Evolutionary conservation across 1,139 yeast species (phyloP), one percentile per base, ranked within the genome.

Genomic region (Hyphopichia fennica): DNA sequence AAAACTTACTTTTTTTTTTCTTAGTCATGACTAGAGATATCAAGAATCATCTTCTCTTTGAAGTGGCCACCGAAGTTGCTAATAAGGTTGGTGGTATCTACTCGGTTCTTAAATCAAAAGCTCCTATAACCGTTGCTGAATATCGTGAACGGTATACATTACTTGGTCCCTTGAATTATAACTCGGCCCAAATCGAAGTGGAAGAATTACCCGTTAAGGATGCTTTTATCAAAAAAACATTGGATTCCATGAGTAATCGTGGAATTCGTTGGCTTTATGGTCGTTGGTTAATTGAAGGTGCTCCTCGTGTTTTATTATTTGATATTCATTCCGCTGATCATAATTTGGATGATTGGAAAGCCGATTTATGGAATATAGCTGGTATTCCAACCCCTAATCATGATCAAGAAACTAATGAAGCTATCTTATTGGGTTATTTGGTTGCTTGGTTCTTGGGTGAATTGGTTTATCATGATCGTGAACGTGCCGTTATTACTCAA

Each of bases 391-490:
- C 95, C 3, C 98, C 99, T 0, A 88, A 83, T 47, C 84, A 84
- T 48, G 99, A 93, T 61, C 67, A 69, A 40, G 99, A 93, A 65
- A 81, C 96, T 27, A 90, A 88, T 61, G 96, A 91, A 48, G 96
- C 98, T 35, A 88, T 93, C 50, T 72, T 93, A 51, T 74, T 93
- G 54, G 99, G 99, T 27, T 93, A 93, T 66, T 69, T 90, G 49
- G 96, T 90, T 30, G 96, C 98, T 2, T 93, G 99, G 99, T 91
- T 93, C 65, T 73, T 93, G 50, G 99, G 99, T 14, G 98, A 93
- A 63, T 79, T 88, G 63, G 90, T 88, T 13, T 82, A 77, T 59
- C 81, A 83, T 54, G 96, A 93, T 62, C 78, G 81, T 30, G 85
- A 85, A 41, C 80, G 90, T 50, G 97, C 98, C 1, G 91, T 93